phyloP scores from a whole-genome alignment of 2,329 filamentous ascomycete genomes.

The Aspergillus sp. region DNA sequence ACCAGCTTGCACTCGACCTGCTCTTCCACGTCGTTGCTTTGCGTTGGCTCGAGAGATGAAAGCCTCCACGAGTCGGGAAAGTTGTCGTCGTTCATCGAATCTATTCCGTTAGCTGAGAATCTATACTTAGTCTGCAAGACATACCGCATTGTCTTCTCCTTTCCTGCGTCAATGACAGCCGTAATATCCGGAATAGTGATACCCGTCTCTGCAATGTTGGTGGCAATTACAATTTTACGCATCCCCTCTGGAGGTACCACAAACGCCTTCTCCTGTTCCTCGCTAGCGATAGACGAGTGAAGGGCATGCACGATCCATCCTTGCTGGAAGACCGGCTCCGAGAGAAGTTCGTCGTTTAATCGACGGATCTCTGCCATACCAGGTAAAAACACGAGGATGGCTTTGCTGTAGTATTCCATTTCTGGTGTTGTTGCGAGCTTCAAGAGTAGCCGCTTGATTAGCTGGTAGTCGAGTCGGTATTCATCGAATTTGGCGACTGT shows the following conservation, averaged over 20 bases:
- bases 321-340: slow-evolving; percentile 73
- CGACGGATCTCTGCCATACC: slow-evolving; percentile 91
- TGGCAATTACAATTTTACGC: slow-evolving; percentile 93
- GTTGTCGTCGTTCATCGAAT: slow-evolving; percentile 88
- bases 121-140: neutral
- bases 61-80: slow-evolving; percentile 88
- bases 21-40: slow-evolving; percentile 90
- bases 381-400: slow-evolving; percentile 91
- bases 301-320: slow-evolving; percentile 87
- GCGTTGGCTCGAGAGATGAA: slow-evolving; percentile 96
- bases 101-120: slow-evolving; percentile 43
- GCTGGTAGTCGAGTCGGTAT: slow-evolving; percentile 86
- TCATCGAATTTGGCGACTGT: slow-evolving; percentile 82
- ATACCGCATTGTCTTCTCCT: slow-evolving; percentile 86
- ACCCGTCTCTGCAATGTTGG: slow-evolving; percentile 95
- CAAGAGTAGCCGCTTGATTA: slow-evolving; percentile 78
- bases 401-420: slow-evolving; percentile 77
- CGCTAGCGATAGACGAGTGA: slow-evolving; percentile 92
- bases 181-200: slow-evolving; percentile 98
- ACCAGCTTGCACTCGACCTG: slow-evolving; percentile 92
- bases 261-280: slow-evolving; percentile 95
- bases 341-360: slow-evolving; percentile 81
- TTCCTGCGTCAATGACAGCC: slow-evolving; percentile 94
- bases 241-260: slow-evolving; percentile 78
- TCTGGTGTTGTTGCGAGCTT: slow-evolving; percentile 72